phyloP scores from a whole-genome alignment of 2,329 filamentous ascomycete genomes.

The Coniochaeta pulveracea region DNA sequence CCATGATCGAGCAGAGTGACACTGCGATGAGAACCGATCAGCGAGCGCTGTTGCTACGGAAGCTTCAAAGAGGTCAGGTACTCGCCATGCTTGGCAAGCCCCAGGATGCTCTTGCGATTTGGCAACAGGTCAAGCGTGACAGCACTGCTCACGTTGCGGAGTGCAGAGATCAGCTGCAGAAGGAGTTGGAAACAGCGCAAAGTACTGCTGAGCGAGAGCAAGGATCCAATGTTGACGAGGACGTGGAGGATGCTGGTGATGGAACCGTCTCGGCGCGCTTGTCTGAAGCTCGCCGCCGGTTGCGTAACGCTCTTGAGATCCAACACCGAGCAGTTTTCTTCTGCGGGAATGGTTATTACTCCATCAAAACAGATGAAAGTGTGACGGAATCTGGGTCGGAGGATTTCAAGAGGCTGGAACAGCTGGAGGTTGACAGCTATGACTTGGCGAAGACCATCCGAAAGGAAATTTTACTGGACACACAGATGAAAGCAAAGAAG shows the following conservation, averaged over 20 bases:
- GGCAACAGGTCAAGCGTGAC: constrained; percentile 45
- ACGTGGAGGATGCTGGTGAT: constrained; percentile 22
- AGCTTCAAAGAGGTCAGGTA: constrained; percentile 64
- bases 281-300: constrained; percentile 47
- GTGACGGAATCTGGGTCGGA: constrained; percentile 56
- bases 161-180: constrained; percentile 49
- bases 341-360: constrained; percentile 70
- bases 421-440: constrained; percentile 61
- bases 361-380: constrained; percentile 62
- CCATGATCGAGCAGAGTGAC: constrained; percentile 85
- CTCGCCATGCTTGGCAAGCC: constrained; percentile 63
- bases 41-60: constrained; percentile 49
- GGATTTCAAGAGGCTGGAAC: constrained; percentile 54
- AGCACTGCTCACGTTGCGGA: constrained; percentile 44
- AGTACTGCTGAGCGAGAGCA: constrained; percentile 9
- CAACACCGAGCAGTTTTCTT: constrained; percentile 80
- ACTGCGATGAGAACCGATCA: constrained; percentile 55
- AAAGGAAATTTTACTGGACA: constrained; percentile 61
- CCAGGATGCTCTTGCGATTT: constrained; percentile 57
- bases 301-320: constrained; percentile 66
- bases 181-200: constrained; percentile 26
- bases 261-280: constrained; percentile 25
- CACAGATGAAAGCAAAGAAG: constrained; percentile 42
- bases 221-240: constrained; percentile 21
- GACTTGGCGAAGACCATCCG: constrained; percentile 68